These are phyloP conservation scores for Lipomyces lipofer DNA, from an alignment of 805 yeast genomes.

Conservation along the genomic window DNA sequence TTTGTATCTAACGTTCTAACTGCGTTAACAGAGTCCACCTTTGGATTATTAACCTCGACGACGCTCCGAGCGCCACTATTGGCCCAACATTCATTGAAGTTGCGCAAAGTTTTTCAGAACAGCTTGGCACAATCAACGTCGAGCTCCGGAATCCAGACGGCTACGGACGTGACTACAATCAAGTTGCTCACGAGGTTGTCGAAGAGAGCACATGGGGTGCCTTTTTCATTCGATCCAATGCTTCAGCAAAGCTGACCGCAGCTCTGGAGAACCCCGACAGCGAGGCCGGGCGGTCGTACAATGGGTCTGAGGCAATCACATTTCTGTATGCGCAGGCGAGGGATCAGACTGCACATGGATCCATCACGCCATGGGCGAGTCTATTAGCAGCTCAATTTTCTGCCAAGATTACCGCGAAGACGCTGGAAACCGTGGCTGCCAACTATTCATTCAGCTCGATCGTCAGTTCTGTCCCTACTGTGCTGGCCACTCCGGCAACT, in stretches of 20 bases:
- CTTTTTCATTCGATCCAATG: constrained; percentile 54
- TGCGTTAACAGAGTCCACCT: constrained; percentile 42
- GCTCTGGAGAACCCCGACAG: constrained; percentile 44
- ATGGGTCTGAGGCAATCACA: constrained; percentile 41
- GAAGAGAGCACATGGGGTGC: constrained; percentile 67
- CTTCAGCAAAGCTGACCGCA: constrained; percentile 44
- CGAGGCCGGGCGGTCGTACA: constrained; percentile 37
- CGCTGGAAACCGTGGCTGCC: constrained; percentile 38
- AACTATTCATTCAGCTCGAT: constrained; percentile 34
- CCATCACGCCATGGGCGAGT: constrained; percentile 48
- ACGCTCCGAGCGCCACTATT: constrained; percentile 36
- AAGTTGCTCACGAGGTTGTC: constrained; percentile 49
- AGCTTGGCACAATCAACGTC: constrained; percentile 35
- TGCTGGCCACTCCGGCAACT: constrained; percentile 41
- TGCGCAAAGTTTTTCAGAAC: constrained; percentile 29
- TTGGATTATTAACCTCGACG: constrained; percentile 45
- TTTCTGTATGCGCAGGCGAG: constrained; percentile 62
- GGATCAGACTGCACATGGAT: constrained; percentile 54
- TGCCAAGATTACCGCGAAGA: constrained; percentile 27
- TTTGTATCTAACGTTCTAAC: no score
- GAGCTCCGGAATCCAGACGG: constrained; percentile 39
- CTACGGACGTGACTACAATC: constrained; percentile 40
- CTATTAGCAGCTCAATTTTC: constrained; percentile 38
- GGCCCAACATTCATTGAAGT: constrained; percentile 38
- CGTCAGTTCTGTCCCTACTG: constrained; percentile 29